Evolutionary conservation across 2,329 filamentous ascomycete species (phyloP), one percentile per base, ranked within the genome.

Genomic region (Hypomyces rosellus): DNA sequence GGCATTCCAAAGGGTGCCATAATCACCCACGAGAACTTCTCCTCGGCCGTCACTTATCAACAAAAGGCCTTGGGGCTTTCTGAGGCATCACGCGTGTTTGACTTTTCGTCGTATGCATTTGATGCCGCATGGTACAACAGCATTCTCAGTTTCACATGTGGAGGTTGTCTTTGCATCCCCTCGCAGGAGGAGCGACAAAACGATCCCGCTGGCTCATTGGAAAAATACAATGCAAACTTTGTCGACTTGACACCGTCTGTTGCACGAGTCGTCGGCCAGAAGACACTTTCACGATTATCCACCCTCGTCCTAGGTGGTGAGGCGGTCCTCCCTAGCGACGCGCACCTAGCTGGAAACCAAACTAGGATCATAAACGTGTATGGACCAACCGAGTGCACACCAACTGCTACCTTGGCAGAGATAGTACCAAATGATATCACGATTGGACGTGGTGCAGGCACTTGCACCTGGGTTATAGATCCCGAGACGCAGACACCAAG

Each of bases 1-100:
- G 74, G 74, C 8, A 62, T 65, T 36, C 74, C 74, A 9, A 77
- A 77, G 61, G 74, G 73, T 39, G 70, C 75, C 22, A 65, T 75
- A 18, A 52, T 62, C 38, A 44, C 53, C 2, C 48, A 49, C 15
- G 14, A 16, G n/a, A 20, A 36, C 15, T 41, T 40, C 30, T 41
- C 39, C n/a, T 49, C 43, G 7, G 15, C 33, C 34, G 22, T 36
- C 9, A 18, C 43, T 25, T 13, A 14, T 15, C 52, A 55, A 20
- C 25, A 20, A 18, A 15, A 46, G 2, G 16, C 20, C 7, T 40
- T 54, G 5, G 45, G 45, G 1, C 46, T 54, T 30, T 42, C 42
- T 1, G 12, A 15, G 4, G 30, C n/a, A 12, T 42, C 51, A 14
- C 33, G 52, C 8, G 34, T 53, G 5, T 54, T 54, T 9, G 45